These are phyloP conservation scores for Fusarium pseudoanthophilum DNA, from an alignment of 2,329 filamentous ascomycete species.

Conservation along the genomic window DNA sequence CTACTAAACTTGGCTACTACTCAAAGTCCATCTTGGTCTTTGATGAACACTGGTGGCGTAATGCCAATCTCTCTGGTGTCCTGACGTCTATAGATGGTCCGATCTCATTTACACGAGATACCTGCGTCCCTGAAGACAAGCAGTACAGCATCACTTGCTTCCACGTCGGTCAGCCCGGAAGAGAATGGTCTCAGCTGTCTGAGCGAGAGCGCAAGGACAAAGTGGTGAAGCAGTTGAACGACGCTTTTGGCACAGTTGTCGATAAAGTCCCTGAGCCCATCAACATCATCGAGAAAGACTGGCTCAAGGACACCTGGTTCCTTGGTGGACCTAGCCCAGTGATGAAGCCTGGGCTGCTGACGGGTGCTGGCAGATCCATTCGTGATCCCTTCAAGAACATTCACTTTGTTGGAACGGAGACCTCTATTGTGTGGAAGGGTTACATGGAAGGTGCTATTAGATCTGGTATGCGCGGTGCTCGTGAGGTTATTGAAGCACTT, in stretches of 20 bases:
- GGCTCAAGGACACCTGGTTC: not conserved
- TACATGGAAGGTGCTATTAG: not conserved
- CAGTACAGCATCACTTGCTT: not conserved
- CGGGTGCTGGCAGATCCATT: not conserved
- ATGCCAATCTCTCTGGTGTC: not conserved
- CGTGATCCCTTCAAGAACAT: not conserved
- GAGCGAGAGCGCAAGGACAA: not conserved
- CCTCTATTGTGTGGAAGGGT: not conserved
- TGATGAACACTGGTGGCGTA: not conserved
- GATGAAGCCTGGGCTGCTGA: not conserved
- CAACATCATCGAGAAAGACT: not conserved
- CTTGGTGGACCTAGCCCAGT: not conserved
- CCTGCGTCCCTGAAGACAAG: not conserved
- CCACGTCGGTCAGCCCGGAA: not conserved
- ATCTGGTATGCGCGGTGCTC: not conserved
- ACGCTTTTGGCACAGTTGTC: not conserved
- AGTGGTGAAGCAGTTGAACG: not conserved
- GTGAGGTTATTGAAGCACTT: slow-evolving; percentile 43
- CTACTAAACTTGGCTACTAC: not conserved
- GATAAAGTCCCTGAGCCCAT: not conserved
- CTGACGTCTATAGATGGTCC: not conserved
- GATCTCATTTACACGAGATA: not conserved
- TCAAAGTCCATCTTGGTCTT: not conserved
- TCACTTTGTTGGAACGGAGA: not conserved
- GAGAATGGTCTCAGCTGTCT: not conserved